Conservation (phyloP, 192 early-diverging fungal genomes). For the Rhizophagus clarus region DNA sequence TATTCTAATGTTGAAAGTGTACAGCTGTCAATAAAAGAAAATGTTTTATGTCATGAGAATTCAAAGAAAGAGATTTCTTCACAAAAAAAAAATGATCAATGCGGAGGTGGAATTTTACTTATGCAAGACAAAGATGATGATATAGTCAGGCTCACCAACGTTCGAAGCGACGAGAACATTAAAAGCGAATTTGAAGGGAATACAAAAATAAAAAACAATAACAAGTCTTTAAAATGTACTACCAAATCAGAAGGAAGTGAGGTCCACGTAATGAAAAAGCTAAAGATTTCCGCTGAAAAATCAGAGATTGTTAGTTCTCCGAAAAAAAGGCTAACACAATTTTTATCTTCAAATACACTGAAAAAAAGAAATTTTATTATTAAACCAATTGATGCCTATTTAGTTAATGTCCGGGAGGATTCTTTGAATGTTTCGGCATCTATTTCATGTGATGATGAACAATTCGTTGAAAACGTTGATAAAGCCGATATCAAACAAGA, state of each 20-base stretch:
- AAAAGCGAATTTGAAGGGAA: not conserved
- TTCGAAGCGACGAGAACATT: not conserved
- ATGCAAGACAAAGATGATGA: no score
- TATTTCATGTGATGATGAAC: not conserved
- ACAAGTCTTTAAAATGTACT: not conserved
- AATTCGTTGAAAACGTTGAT: not conserved
- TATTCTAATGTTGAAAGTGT: constrained; percentile 25
- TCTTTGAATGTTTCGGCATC: not conserved
- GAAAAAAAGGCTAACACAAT: not conserved
- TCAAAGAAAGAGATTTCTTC: no score
- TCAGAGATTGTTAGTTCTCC: not conserved
- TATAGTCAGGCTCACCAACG: not conserved
- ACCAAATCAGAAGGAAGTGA: not conserved
- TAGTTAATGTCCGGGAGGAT: not conserved
- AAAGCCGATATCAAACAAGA: not conserved
- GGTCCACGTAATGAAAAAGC: not conserved
- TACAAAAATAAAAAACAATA: not conserved
- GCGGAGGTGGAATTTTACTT: not conserved
- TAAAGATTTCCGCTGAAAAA: not conserved
- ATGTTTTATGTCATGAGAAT: not conserved
- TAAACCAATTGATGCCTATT: no score
- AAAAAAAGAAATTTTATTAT: not conserved
- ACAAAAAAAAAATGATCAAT: not conserved
- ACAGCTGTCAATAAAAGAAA: not conserved
- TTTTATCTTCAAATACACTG: not conserved